These are phyloP conservation scores for Malassezia pachydermatis DNA, from an alignment of 1,284 basidiomycete genomes.

Conservation along the genomic window DNA sequence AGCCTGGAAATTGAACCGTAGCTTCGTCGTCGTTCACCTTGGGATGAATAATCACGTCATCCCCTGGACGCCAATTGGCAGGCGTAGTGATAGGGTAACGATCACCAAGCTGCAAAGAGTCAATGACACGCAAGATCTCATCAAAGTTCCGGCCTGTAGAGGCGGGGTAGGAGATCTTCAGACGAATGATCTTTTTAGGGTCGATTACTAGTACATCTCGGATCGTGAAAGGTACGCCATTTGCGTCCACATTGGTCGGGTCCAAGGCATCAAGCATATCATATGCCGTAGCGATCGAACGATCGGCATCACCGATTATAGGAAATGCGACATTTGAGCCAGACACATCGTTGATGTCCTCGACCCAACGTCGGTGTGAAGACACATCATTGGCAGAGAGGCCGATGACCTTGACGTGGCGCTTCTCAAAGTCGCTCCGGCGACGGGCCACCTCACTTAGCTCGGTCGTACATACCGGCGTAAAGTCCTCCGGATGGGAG, in stretches of 20 bases:
- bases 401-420: constrained; percentile 65
- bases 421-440: constrained; percentile 69
- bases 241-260: constrained; percentile 82
- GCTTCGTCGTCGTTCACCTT: constrained; percentile 75
- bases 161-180: constrained; percentile 68
- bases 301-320: constrained; percentile 85
- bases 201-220: constrained; percentile 47
- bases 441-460: constrained; percentile 86
- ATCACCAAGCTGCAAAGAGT: constrained; percentile 85
- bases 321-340: constrained; percentile 77
- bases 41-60: constrained; percentile 92
- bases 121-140: constrained; percentile 73
- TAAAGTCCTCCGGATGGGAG: constrained; percentile 64
- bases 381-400: constrained; percentile 83
- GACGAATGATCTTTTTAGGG: constrained; percentile 53
- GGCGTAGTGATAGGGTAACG: constrained; percentile 53
- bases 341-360: constrained; percentile 66
- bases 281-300: constrained; percentile 57
- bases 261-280: constrained; percentile 96
- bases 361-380: constrained; percentile 72
- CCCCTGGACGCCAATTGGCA: constrained; percentile 90
- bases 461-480: constrained; percentile 63
- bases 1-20: constrained; percentile 67
- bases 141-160: constrained; percentile 55
- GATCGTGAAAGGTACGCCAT: constrained; percentile 63